A percentile compares a stretch with the other conserved stretches of the same genome.
These are phyloP conservation scores for Peterozyma xylosa DNA, from an alignment of 805 yeast genomes.

Conservation along the genomic window DNA sequence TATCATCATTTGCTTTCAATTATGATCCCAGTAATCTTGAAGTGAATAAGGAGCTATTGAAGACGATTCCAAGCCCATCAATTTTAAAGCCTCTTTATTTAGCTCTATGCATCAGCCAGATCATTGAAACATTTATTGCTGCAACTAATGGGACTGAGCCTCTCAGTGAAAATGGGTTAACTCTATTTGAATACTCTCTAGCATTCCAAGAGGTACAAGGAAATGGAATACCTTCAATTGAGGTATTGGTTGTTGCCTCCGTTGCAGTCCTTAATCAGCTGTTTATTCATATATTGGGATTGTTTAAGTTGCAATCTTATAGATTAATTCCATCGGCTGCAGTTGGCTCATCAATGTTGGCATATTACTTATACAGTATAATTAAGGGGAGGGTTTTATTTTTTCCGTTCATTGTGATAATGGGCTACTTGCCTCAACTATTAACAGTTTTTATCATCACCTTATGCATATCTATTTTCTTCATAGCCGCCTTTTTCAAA, in stretches of 20 bases:
- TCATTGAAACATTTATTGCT: slow-evolving; percentile 58
- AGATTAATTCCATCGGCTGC: slow-evolving; percentile 58
- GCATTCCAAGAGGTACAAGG: slow-evolving; percentile 69
- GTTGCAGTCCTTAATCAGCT: slow-evolving; percentile 54
- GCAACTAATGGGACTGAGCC: slow-evolving; percentile 50
- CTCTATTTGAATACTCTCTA: slow-evolving; percentile 68
- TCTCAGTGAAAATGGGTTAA: slow-evolving; percentile 57
- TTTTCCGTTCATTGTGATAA: slow-evolving; percentile 48
- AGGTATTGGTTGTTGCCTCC: slow-evolving; percentile 40
- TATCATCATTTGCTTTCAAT: slow-evolving; percentile 11
- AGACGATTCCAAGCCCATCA: slow-evolving; percentile 40
- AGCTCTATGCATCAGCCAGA: slow-evolving; percentile 52
- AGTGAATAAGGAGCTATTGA: slow-evolving; percentile 15
- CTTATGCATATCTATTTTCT: slow-evolving; percentile 46
- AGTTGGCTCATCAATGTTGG: slow-evolving; percentile 45
- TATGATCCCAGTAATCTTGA: slow-evolving; percentile 12
- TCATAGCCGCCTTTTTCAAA: slow-evolving; percentile 53
- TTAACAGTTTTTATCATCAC: slow-evolving; percentile 40
- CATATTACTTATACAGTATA: slow-evolving; percentile 35
- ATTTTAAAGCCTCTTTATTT: slow-evolving; percentile 54
- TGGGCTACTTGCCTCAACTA: slow-evolving; percentile 65
- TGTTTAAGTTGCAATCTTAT: slow-evolving; percentile 43
- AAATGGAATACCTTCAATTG: slow-evolving; percentile 42
- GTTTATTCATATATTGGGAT: slow-evolving; percentile 54
- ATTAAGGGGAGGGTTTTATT: slow-evolving; percentile 30